Evolutionary conservation across 2,329 filamentous ascomycete species (phyloP).

Genomic region (Colletotrichum karsti): DNA sequence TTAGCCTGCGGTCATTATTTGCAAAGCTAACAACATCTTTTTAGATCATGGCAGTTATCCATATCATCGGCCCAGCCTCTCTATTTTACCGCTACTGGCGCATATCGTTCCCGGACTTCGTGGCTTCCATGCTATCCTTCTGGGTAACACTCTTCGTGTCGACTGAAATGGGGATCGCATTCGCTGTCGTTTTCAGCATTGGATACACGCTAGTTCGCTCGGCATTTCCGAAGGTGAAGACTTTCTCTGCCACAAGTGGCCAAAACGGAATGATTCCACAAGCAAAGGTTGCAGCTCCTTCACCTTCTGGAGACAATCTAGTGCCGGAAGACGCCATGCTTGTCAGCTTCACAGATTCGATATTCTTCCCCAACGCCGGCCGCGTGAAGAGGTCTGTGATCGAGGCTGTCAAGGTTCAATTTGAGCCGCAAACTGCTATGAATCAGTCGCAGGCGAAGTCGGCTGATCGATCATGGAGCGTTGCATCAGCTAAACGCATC

Average conservation of each 20-base stretch:
- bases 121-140: constrained; percentile 69
- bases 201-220: constrained; percentile 66
- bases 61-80: constrained; percentile 65
- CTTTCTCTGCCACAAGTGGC: constrained; percentile 37
- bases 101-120: constrained; percentile 71
- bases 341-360: constrained; percentile 63
- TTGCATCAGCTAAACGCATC: constrained; percentile 57
- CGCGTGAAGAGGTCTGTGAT: constrained; percentile 57
- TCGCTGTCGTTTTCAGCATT: constrained; percentile 70
- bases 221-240: constrained; percentile 58
- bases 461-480: constrained; percentile 62
- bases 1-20: too few relatives aligned
- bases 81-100: constrained; percentile 72
- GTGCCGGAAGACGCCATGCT: constrained; percentile 60
- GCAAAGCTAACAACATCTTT: not conserved
- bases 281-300: constrained; percentile 33
- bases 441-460: constrained; percentile 44
- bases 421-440: constrained; percentile 50
- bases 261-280: constrained; percentile 39
- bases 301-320: constrained; percentile 30
- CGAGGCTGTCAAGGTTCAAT: constrained; percentile 53
- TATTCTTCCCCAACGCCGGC: constrained; percentile 71
- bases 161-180: constrained; percentile 67
- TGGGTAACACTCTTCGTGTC: constrained; percentile 71
- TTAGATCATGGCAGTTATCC: constrained; percentile 69